phyloP scores from a whole-genome alignment of 768 basidiomycete species.

The Leccinum olivaceopallidum region DNA sequence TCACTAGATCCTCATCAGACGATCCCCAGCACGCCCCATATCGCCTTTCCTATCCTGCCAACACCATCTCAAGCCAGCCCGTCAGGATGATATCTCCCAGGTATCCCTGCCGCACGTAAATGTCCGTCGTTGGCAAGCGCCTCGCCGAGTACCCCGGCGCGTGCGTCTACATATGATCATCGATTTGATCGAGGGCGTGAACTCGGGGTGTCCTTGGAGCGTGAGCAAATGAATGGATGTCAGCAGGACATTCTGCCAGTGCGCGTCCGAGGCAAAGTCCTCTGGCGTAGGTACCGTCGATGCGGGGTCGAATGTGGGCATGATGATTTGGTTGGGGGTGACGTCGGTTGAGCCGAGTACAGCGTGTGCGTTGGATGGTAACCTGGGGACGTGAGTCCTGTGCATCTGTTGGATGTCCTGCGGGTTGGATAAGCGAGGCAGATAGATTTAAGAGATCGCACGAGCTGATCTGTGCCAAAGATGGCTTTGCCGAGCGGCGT shows the following conservation, averaged over 20 bases:
- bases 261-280: conserved; percentile 12
- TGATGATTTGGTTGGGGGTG: conserved; percentile 72
- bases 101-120: conserved; percentile 28
- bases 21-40: too few species aligned
- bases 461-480: conserved; percentile 45
- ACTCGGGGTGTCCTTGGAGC: conserved; percentile 93
- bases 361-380: conserved; percentile 50
- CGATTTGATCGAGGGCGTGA: conserved; percentile 57
- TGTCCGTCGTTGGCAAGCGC: conserved; percentile 37
- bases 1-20: too few species aligned
- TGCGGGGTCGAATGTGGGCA: conserved; percentile 49
- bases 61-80: conserved; percentile 26
- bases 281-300: background rate
- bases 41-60: too few species aligned
- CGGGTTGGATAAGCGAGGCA: background rate
- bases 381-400: conserved; percentile 68
- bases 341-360: conserved; percentile 58
- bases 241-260: conserved; percentile 28
- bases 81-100: conserved; percentile 27
- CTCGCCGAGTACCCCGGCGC: too few species aligned
- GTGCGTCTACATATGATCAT: too few species aligned
- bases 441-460: too few species aligned
- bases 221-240: conserved; percentile 72
- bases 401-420: conserved; percentile 88
- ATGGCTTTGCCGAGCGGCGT: conserved; percentile 68